Percentiles rank a stretch among this genome's conserved stretches.
Conservation (phyloP, 345 rosid species). For the Trapa bicornis region DNA sequence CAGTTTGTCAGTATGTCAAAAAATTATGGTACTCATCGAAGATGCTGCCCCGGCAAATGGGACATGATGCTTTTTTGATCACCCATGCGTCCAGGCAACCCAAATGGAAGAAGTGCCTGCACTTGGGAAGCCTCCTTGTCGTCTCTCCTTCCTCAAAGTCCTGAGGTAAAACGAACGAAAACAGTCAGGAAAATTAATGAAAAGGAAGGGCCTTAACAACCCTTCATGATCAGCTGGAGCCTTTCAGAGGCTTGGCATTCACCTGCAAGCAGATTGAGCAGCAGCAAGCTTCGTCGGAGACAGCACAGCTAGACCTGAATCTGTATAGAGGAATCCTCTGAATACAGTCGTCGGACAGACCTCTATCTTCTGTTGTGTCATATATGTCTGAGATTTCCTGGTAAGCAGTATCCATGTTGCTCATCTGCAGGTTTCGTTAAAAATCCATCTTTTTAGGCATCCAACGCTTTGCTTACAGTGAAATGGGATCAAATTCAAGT, state of each 20-base stretch:
- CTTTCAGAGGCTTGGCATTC: not conserved
- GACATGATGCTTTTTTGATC: slow-evolving; percentile 43
- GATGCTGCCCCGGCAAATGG: slow-evolving; percentile 49
- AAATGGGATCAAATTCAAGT: not conserved
- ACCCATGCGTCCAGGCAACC: slow-evolving; percentile 69
- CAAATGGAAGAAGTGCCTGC: slow-evolving; percentile 59
- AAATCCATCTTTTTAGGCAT: not conserved
- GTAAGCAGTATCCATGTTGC: slow-evolving; percentile 31
- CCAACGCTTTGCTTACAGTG: too few relatives aligned
- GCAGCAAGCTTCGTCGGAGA: slow-evolving; percentile 23
- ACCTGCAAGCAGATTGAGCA: slow-evolving; percentile 82
- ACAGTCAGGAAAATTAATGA: not conserved
- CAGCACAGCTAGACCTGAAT: slow-evolving; percentile 12
- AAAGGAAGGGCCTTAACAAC: not conserved
- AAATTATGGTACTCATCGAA: not conserved
- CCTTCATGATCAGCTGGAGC: not conserved
- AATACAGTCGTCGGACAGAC: slow-evolving; percentile 28
- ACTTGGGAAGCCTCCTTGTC: slow-evolving; percentile 42
- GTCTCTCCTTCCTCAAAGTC: slow-evolving; percentile 48
- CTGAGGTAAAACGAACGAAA: slow-evolving; percentile 18
- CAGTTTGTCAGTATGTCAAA: not conserved
- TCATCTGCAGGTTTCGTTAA: slow-evolving; percentile 26
- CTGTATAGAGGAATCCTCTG: slow-evolving; percentile 29
- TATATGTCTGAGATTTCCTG: slow-evolving; percentile 49
- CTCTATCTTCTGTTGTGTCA: slow-evolving; percentile 35